These are phyloP conservation scores for Monosporozyma aquatica DNA, from an alignment of 805 yeast species.

Conservation along the genomic window DNA sequence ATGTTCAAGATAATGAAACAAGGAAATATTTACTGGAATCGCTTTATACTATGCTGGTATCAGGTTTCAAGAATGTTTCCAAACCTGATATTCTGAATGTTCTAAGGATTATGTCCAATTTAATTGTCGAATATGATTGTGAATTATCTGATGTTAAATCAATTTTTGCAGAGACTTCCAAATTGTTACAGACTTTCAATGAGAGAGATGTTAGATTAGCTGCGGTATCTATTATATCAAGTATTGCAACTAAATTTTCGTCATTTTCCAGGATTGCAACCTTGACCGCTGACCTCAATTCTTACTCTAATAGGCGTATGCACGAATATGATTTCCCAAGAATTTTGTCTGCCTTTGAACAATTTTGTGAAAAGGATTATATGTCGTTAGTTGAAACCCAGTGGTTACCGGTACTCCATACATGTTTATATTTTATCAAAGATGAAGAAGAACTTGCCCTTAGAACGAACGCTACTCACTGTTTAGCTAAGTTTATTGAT, in stretches of 20 bases:
- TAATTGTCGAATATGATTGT: conserved; percentile 47
- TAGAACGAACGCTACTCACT: conserved; percentile 64
- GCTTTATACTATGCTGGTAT: conserved; percentile 50
- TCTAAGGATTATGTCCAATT: conserved; percentile 45
- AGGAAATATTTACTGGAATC: conserved; percentile 47
- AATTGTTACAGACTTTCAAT: conserved; percentile 47
- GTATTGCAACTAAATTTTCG: conserved; percentile 46
- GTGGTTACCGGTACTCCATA: conserved; percentile 74
- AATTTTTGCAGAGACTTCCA: conserved; percentile 43
- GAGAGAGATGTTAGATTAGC: conserved; percentile 56
- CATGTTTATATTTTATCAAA: conserved; percentile 58
- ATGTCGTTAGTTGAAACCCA: conserved; percentile 39
- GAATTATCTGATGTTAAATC: conserved; percentile 41
- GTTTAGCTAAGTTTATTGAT: conserved; percentile 59
- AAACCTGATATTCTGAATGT: conserved; percentile 46
- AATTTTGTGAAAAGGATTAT: conserved; percentile 50
- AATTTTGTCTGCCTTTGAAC: conserved; percentile 58
- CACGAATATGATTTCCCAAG: conserved; percentile 74
- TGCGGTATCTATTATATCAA: conserved; percentile 49
- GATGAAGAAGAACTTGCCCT: conserved; percentile 75
- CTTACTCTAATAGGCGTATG: conserved; percentile 52
- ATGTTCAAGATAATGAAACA: conserved; percentile 46
- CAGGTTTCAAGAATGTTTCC: conserved; percentile 44
- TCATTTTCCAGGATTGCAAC: conserved; percentile 39
- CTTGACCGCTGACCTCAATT: conserved; percentile 57